These are phyloP conservation scores for Phytophthora uliginosa DNA, from an alignment of 352 stramenopile genomes.

Conservation along the genomic window DNA sequence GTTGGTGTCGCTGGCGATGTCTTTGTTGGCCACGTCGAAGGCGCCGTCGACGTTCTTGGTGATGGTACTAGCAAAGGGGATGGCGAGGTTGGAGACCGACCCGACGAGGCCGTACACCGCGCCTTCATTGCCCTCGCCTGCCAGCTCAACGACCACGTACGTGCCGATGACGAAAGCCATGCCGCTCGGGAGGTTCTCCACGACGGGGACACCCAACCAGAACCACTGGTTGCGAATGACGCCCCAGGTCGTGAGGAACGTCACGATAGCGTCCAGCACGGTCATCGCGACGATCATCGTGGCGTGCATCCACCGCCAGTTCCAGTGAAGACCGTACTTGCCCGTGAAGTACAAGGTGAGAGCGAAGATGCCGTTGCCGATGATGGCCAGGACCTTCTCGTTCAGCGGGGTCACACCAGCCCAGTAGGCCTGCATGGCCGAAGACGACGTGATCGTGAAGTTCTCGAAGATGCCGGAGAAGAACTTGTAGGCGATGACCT, in stretches of 20 bases:
- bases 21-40: slow-evolving; percentile 50
- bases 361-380: slow-evolving; percentile 38
- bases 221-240: slow-evolving; percentile 63
- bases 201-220: slow-evolving; percentile 44
- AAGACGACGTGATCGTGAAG: slow-evolving; percentile 43
- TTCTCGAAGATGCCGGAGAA: slow-evolving; percentile 51
- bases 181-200: slow-evolving; percentile 41
- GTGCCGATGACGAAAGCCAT: slow-evolving; percentile 51
- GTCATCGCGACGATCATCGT: slow-evolving; percentile 39
- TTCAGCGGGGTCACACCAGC: slow-evolving; percentile 42
- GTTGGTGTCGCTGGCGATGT: slow-evolving; percentile 51
- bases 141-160: slow-evolving; percentile 61
- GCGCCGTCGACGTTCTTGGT: slow-evolving; percentile 48
- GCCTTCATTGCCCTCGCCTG: slow-evolving; percentile 51
- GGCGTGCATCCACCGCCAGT: slow-evolving; percentile 47
- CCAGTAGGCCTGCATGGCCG: slow-evolving; percentile 51
- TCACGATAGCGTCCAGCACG: slow-evolving; percentile 38
- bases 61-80: slow-evolving; percentile 51
- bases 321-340: slow-evolving; percentile 53
- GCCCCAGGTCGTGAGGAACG: slow-evolving; percentile 47
- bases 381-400: slow-evolving; percentile 40
- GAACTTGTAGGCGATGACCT: slow-evolving; percentile 60
- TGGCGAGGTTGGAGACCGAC: slow-evolving; percentile 50
- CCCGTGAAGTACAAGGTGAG: slow-evolving; percentile 39
- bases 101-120: slow-evolving; percentile 51